Base-by-base conservation (phyloP, 164 flowering plant genomes). In the Pachysandra terminalis region DNA sequence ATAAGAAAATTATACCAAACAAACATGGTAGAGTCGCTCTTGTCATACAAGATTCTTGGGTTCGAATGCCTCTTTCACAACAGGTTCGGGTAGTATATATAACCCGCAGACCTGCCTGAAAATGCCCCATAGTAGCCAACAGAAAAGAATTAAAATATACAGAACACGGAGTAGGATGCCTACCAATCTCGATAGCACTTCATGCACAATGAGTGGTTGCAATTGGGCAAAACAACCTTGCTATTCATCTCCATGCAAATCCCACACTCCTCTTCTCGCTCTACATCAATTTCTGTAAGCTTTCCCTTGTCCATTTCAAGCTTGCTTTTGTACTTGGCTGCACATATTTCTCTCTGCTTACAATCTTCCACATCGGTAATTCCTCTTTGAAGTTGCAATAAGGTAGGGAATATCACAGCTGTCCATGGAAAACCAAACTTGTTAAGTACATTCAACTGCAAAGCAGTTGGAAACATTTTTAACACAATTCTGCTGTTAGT, bases 191-290 rank as follows among this genome's bases (percentile, higher is more conserved):
- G 75, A 66, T 90, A 95, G 82, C 97, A 95, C 67, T 81, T 88
- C 79, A 88, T 71, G 69, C 98, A 94, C 80, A 91, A 45, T 1
- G 90, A 81, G 65, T 91, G 98, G 67, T 27, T 83, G 87, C 98
- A 91, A 59, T 72, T 75, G 23, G 98, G 98, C 66, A 94, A 70
- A 49, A 91, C 96, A 25, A 91, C 84, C 77, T 84, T 94, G 73
- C 78, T 82, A 65, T 80, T 77, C 69, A 83, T 68, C 82, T 94
- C 97, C 96, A 94, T 80, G 81, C 98, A 94, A 61, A 94, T 91
- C 6, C 91, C 95, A 72, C 97, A 94, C 68, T 94, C 97, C 69
- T 88, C 91, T 41, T 94, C 98, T 70, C 91, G 86, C 71, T 91
- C 97, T 4, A 81, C 37, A 62, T 94, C 97, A 35, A 85, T 63